Conservation (phyloP, 2,329 filamentous ascomycete species). For the Lecanicillium sp. region DNA sequence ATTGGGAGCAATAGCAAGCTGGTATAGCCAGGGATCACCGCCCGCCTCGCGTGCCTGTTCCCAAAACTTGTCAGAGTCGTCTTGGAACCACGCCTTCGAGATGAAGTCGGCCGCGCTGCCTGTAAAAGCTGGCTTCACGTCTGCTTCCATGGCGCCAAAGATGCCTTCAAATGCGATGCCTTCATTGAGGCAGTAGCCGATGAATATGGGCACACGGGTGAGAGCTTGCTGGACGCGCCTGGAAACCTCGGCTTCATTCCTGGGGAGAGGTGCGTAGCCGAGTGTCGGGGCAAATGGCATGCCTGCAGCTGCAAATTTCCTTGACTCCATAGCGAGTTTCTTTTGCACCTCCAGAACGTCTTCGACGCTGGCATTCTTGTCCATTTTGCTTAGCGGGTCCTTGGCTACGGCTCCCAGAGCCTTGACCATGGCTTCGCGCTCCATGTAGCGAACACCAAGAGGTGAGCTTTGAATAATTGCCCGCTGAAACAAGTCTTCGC, state of each 20-base stretch:
- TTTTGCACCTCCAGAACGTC: slow-evolving; percentile 12
- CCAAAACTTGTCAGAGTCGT: background rate
- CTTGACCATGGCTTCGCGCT: slow-evolving; percentile 11
- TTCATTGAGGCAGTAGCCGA: slow-evolving; percentile 12
- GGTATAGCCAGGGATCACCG: slow-evolving; percentile 13
- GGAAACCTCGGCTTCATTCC: background rate
- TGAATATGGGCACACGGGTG: slow-evolving; percentile 1
- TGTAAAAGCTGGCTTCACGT: background rate
- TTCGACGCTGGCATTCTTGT: background rate
- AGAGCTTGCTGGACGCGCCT: slow-evolving; percentile 5
- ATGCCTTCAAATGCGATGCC: slow-evolving; percentile 10
- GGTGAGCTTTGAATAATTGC: slow-evolving; percentile 17
- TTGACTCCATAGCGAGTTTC: slow-evolving; percentile 9
- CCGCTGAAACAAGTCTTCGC: slow-evolving; percentile 14
- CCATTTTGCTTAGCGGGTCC: background rate
- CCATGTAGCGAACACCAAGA: slow-evolving; percentile 8
- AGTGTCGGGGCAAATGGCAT: slow-evolving; percentile 13
- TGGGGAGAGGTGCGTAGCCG: slow-evolving; percentile 8
- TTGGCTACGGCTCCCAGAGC: slow-evolving; percentile 6
- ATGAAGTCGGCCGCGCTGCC: background rate
- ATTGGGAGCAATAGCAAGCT: slow-evolving; percentile 10
- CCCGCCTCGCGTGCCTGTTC: slow-evolving; percentile 2
- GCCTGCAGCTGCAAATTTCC: slow-evolving; percentile 1
- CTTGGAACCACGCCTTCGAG: background rate
- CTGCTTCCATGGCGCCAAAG: background rate